Base-by-base conservation (phyloP, 2,329 filamentous ascomycete genomes). In the Epichloe elymi region DNA sequence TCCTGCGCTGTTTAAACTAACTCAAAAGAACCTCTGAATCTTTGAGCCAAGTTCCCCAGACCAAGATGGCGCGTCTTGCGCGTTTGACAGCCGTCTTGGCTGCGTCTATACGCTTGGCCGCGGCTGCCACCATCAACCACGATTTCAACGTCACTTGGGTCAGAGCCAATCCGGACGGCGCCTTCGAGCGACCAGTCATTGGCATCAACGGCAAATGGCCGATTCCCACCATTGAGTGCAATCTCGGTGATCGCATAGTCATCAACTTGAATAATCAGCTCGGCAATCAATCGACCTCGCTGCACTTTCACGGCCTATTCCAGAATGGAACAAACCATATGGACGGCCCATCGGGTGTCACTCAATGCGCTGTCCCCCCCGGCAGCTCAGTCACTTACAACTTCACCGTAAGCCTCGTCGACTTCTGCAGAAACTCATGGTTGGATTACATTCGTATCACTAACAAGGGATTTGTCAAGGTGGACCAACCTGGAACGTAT, bases 201-300 rank as follows among this genome's bases (percentile, higher is more conserved):
- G 85, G 84, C 44, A 84, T 93, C 68, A 91, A 93, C 60, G 79
- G 78, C 4, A 65, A 82, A 67, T 88, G 86, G 83, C 87, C 86
- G 2, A 75, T 85, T 49, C 86, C 87, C 1, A 65, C 68, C 26
- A 82, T 88, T 51, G 73, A 77, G 48, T 82, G 77, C 38, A 74
- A 74, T 46, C 69, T 81, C 47, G 83, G 83, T 52, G 83, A 87
- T 60, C 73, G 69, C 20, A 57, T 85, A 48, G 61, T 83, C 53
- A 68, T 84, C 54, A 79, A 80, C 51, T 70, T 78, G 42, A 65
- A 72, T 54, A 85, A 85, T 61, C 66, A 70, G 20, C 69, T 85
- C 5, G 77, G 76, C 5, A 81, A 86, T 59, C 74, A 83, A 63
- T 70, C 72, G 2, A 84, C 82, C 0, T 79, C 78, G 42, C 65